phyloP scores from a whole-genome alignment of 2,329 filamentous ascomycete genomes.

The Colletotrichum magnum region DNA sequence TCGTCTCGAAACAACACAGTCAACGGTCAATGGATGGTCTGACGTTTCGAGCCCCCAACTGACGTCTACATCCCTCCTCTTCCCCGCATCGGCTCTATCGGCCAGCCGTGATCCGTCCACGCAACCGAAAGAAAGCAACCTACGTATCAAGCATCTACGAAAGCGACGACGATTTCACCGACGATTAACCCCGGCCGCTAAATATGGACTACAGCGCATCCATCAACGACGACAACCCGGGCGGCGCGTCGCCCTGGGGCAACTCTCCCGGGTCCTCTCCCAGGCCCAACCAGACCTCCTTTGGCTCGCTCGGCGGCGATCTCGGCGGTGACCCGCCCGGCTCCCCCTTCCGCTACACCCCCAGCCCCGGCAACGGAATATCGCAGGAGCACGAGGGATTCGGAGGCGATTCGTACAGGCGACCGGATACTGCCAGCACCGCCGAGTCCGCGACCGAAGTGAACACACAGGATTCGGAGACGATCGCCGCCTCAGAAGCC shows the following conservation, averaged over 20 bases:
- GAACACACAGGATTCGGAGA: slow-evolving; percentile 53
- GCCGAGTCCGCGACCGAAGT: slow-evolving; percentile 58
- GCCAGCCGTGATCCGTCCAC: slow-evolving; percentile 37
- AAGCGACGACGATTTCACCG: slow-evolving; percentile 5
- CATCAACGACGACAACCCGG: slow-evolving; percentile 69
- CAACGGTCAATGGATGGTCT: slow-evolving; percentile 36
- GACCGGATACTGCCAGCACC: slow-evolving; percentile 63
- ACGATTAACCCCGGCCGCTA: neutral
- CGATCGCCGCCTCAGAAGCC: slow-evolving; percentile 41
- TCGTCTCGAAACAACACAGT: neutral
- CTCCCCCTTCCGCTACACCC: slow-evolving; percentile 60
- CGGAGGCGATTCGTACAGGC: slow-evolving; percentile 56
- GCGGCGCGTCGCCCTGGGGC: slow-evolving; percentile 69
- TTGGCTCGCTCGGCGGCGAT: slow-evolving; percentile 49
- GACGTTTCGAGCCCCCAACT: slow-evolving; percentile 26
- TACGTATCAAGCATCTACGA: slow-evolving; percentile 13
- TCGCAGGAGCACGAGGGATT: slow-evolving; percentile 54
- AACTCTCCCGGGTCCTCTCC: slow-evolving; percentile 67
- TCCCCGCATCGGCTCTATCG: slow-evolving; percentile 41
- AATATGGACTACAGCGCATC: slow-evolving; percentile 72
- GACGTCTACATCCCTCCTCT: slow-evolving; percentile 19
- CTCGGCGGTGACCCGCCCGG: slow-evolving; percentile 56
- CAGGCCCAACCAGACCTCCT: slow-evolving; percentile 59
- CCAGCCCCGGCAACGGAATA: slow-evolving; percentile 61
- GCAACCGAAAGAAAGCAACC: slow-evolving; percentile 10